These are phyloP conservation scores for Puccinia novopanici DNA, from an alignment of 1,284 basidiomycete species.

Conservation along the genomic window DNA sequence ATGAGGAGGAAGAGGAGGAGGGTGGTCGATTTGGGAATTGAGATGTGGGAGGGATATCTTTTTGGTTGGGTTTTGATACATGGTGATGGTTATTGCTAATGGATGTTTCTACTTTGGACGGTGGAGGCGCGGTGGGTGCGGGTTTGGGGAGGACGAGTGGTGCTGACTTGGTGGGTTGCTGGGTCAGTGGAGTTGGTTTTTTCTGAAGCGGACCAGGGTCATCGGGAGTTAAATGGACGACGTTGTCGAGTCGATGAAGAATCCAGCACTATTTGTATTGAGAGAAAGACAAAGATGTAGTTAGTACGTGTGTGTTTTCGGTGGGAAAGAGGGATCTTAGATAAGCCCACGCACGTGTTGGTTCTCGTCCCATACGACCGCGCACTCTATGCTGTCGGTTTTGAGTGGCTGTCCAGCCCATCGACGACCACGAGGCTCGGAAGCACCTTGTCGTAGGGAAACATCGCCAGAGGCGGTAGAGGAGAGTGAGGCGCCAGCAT, in stretches of 20 bases:
- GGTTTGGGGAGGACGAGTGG: constrained; percentile 34
- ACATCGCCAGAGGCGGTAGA: constrained; percentile 49
- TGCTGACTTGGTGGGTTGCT: neutral
- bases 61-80: neutral
- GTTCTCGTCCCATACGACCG: constrained; percentile 39
- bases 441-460: constrained; percentile 32
- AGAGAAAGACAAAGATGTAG: neutral
- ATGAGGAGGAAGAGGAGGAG: constrained; percentile 22
- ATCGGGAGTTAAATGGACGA: constrained; percentile 36
- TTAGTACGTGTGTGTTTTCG: neutral
- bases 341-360: constrained; percentile 42
- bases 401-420: constrained; percentile 35
- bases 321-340: neutral
- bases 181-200: neutral
- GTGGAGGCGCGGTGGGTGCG: constrained; percentile 5
- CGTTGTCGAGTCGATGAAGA: constrained; percentile 46
- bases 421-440: constrained; percentile 37
- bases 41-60: constrained; percentile 2
- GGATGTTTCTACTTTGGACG: constrained; percentile 8
- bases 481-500: constrained; percentile 41
- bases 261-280: constrained; percentile 35
- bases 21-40: constrained; percentile 6
- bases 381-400: constrained; percentile 37
- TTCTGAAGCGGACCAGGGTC: constrained; percentile 31
- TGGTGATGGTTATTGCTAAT: neutral